phyloP scores from a whole-genome alignment of 2,329 filamentous ascomycete genomes.

The Neonectria sp. region DNA sequence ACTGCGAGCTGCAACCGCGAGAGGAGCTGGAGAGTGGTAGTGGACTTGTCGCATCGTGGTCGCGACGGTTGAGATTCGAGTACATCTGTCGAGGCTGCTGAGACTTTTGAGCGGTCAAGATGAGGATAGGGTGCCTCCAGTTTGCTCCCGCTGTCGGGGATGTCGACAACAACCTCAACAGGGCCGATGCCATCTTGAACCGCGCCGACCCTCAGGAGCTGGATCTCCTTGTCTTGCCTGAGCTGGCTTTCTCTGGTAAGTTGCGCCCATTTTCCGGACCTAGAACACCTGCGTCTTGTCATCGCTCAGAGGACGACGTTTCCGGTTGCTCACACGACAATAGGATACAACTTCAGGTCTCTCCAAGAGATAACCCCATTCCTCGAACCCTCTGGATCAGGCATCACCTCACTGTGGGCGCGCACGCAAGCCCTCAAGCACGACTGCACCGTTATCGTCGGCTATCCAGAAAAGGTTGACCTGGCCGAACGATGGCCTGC shows the following conservation, averaged over 20 bases:
- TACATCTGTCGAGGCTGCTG: background rate
- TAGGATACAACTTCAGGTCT: conserved; percentile 85
- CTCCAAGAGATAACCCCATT: conserved; percentile 77
- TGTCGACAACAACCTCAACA: conserved; percentile 28
- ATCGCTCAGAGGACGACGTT: background rate
- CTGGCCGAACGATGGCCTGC: conserved; percentile 65
- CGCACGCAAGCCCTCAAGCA: conserved; percentile 75
- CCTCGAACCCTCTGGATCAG: conserved; percentile 76
- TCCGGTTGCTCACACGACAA: background rate
- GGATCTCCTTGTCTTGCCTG: conserved; percentile 27
- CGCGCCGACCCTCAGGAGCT: conserved; percentile 16
- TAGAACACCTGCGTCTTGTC: background rate
- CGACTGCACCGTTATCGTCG: conserved; percentile 77
- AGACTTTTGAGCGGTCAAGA: background rate
- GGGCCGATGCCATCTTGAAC: conserved; percentile 19
- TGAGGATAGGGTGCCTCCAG: conserved; percentile 27
- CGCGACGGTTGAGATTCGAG: background rate
- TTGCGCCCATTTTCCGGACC: background rate
- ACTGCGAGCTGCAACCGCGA: conserved; percentile 18
- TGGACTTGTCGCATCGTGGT: conserved; percentile 4
- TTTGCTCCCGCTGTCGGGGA: conserved; percentile 23
- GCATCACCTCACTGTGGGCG: conserved; percentile 81
- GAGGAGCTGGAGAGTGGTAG: conserved; percentile 14
- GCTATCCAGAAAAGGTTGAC: conserved; percentile 81
- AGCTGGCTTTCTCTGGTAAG: conserved; percentile 24